Evolutionary conservation across 176 grass and related monocot species (phyloP), one percentile per base, ranked within the genome.

Genomic region (Bonia amplexicaulis): DNA sequence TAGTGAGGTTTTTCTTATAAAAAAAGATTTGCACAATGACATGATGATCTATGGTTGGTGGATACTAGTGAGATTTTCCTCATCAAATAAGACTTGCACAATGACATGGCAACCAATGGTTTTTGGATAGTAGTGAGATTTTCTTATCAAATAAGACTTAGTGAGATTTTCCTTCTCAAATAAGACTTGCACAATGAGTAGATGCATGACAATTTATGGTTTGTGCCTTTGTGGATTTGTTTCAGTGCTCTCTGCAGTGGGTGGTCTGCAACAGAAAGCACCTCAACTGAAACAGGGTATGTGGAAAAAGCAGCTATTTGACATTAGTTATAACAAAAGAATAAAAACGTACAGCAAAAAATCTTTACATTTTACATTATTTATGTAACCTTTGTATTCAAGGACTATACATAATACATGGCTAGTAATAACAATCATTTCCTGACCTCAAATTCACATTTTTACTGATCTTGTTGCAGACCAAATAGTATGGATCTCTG

Each of bases 221-320:
- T 80, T 85, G 14, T 74, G 22, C 13, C 60, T 80, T 59, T 70
- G 12, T 74, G 22, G 14, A 80, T 80, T 59, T 70, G 12, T 81
- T 86, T 84, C 77, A 90, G 88, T 90, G 70, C 22, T 90, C 49
- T 90, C 88, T 27, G 88, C 88, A 7, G 88, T 90, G 8, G 17
- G 82, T 71, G 88, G 83, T 35, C 82, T 86, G 39, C 79, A 79
- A 37, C 3, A 90, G 27, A 90, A 81, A 86, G 88, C 76, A 68
- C 54, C 70, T 69, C 69, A 71, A 8, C 66, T 90, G 26, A 76
- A 52, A 55, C 73, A 79, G 81, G 79, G 88, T 90, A 86, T 20
- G 61, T 7, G 44, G n/a, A 16, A 48, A 69, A 69, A 71, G 58
- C 31, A 58, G 9, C 14, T 27, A 66, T 53, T 25, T 54, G 20